Conservation (phyloP, 2,329 filamentous ascomycete genomes). For the Aspergillus sp. region DNA sequence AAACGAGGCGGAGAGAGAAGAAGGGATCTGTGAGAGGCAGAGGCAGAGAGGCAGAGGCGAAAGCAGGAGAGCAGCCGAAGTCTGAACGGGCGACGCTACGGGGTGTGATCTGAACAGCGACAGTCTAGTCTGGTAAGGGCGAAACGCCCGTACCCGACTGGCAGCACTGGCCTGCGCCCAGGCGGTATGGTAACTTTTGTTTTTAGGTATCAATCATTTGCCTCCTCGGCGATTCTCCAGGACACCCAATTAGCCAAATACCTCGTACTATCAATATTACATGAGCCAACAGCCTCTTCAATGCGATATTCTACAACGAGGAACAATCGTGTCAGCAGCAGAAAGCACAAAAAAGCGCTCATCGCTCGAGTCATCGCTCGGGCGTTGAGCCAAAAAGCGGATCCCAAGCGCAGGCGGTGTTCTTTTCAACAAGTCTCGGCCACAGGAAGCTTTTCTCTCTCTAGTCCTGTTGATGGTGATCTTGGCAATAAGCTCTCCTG, state of each 20-base stretch:
- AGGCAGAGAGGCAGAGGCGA: slow-evolving; percentile 29
- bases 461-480: neutral
- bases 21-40: slow-evolving; percentile 21
- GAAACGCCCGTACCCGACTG: slow-evolving; percentile 5
- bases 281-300: neutral
- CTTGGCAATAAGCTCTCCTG: slow-evolving; percentile 6
- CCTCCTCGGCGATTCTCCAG: neutral
- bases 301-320: neutral
- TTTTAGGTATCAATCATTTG: slow-evolving; percentile 4
- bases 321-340: neutral
- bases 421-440: neutral
- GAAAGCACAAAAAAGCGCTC: neutral
- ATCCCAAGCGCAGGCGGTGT: neutral
- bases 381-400: slow-evolving; percentile 5
- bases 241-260: no score
- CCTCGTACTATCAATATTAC: neutral
- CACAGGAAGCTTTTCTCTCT: slow-evolving; percentile 6
- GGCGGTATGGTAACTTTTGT: slow-evolving; percentile 6
- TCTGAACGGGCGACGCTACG: slow-evolving; percentile 1
- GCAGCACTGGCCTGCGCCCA: neutral
- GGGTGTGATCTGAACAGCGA: neutral
- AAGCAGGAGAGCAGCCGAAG: slow-evolving; percentile 26
- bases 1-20: slow-evolving; percentile 26
- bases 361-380: neutral
- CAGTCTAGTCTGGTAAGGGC: slow-evolving; percentile 4